Conservation (phyloP, 352 stramenopile species). For the Blastocystis sp. region DNA sequence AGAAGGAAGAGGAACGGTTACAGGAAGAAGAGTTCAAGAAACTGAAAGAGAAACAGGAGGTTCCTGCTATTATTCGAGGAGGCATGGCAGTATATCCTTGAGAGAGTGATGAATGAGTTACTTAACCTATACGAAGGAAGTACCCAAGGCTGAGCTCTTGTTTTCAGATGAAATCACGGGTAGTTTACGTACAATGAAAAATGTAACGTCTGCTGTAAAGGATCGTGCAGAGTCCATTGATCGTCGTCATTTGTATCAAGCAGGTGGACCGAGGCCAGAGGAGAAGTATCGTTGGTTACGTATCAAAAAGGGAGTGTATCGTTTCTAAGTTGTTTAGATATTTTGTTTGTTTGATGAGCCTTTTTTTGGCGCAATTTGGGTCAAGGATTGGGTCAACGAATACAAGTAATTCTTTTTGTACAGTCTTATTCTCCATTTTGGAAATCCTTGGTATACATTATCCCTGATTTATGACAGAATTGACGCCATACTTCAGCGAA, state of each 20-base stretch:
- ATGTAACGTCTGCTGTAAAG: neutral
- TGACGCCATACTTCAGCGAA: neutral
- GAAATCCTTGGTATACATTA: too few relatives aligned
- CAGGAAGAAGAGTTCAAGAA: neutral
- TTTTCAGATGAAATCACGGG: conserved; percentile 34
- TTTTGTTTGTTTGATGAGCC: conserved; percentile 16
- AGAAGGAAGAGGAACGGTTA: neutral
- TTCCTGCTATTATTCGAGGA: conserved; percentile 15
- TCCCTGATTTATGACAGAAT: neutral
- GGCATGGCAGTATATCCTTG: conserved; percentile 47
- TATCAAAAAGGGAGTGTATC: conserved; percentile 36
- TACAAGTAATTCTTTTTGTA: neutral
- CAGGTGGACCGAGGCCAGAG: neutral
- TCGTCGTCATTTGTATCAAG: conserved; percentile 13
- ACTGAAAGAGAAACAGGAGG: neutral
- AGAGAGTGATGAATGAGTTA: neutral
- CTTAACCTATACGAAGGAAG: conserved; percentile 24
- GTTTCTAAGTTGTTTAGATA: conserved; percentile 21
- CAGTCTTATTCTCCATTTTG: too few relatives aligned
- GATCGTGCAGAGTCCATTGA: conserved; percentile 15
- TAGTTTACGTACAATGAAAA: neutral
- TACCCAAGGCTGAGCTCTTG: conserved; percentile 22
- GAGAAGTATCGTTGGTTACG: conserved; percentile 20
- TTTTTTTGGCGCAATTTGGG: neutral
- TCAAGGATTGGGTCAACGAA: neutral